These are phyloP conservation scores for Eucalyptus erythrocorys DNA, from an alignment of 345 rosid species.

Conservation along the genomic window DNA sequence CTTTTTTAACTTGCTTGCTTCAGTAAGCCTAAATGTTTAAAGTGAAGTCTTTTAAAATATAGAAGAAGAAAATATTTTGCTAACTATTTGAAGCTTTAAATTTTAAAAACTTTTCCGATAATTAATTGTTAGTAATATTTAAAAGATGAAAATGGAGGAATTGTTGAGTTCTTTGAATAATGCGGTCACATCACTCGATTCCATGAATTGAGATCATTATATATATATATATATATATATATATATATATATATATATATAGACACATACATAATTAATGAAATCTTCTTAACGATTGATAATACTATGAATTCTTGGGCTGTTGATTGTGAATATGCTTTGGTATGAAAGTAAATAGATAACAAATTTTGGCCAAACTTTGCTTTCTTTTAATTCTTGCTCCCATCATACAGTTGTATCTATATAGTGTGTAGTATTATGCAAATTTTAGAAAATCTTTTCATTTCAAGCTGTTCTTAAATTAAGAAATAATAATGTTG, in stretches of 20 bases:
- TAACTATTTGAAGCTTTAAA: not conserved
- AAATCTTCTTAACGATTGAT: too few species aligned
- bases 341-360: too few species aligned
- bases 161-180: not conserved
- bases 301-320: too few species aligned
- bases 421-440: too few species aligned
- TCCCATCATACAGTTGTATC: too few species aligned
- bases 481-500: not conserved
- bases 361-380: too few species aligned
- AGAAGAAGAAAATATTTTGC: not conserved
- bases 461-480: not conserved
- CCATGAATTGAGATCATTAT: not conserved
- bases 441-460: not conserved
- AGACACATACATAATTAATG: too few species aligned
- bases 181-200: rapidly evolving
- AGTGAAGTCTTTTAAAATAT: not conserved
- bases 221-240: too few species aligned
- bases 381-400: too few species aligned
- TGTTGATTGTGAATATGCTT: too few species aligned
- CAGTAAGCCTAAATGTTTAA: not conserved
- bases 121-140: not conserved
- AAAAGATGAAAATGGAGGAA: not conserved
- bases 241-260: too few species aligned
- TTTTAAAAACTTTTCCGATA: too few species aligned
- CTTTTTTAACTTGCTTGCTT: not conserved